phyloP scores from a whole-genome alignment of 1,284 basidiomycete genomes.

The Cystobasidiaceae sp. region DNA sequence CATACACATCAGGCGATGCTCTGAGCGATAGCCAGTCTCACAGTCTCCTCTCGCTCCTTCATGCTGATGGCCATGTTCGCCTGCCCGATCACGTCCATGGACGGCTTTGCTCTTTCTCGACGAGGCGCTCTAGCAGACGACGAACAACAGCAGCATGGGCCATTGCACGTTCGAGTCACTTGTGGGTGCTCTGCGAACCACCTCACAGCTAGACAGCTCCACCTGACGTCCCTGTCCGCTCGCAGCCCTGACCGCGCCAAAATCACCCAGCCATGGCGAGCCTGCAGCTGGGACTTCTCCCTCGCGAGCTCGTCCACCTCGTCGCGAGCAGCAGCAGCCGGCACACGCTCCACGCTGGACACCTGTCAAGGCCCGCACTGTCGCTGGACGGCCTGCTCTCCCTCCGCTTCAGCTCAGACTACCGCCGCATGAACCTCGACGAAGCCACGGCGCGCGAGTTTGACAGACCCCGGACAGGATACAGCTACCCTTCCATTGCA shows the following conservation, averaged over 20 bases:
- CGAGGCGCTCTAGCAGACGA: background rate
- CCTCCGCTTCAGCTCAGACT: slow-evolving; percentile 18
- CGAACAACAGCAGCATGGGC: background rate
- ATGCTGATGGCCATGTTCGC: too few relatives aligned
- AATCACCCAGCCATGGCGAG: slow-evolving; percentile 18
- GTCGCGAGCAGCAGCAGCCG: slow-evolving; percentile 1
- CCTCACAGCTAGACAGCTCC: too few relatives aligned
- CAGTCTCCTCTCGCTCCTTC: too few relatives aligned
- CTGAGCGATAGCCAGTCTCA: too few relatives aligned
- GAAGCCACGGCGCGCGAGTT: slow-evolving; percentile 20
- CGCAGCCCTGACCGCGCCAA: too few relatives aligned
- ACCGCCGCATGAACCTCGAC: slow-evolving; percentile 16
- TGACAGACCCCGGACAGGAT: slow-evolving; percentile 20
- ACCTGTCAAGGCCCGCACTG: too few relatives aligned
- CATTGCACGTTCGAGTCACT: background rate
- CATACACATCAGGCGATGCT: too few relatives aligned
- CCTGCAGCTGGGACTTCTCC: slow-evolving; percentile 25
- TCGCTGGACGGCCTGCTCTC: background rate
- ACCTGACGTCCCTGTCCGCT: too few relatives aligned
- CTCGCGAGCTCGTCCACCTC: slow-evolving; percentile 20
- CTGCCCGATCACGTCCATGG: background rate
- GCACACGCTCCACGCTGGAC: background rate
- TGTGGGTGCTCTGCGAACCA: background rate
- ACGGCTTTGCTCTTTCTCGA: background rate
- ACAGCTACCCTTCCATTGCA: slow-evolving; percentile 12